Conservation (phyloP, 1,139 yeast species). For the Petasospora fabianii region DNA sequence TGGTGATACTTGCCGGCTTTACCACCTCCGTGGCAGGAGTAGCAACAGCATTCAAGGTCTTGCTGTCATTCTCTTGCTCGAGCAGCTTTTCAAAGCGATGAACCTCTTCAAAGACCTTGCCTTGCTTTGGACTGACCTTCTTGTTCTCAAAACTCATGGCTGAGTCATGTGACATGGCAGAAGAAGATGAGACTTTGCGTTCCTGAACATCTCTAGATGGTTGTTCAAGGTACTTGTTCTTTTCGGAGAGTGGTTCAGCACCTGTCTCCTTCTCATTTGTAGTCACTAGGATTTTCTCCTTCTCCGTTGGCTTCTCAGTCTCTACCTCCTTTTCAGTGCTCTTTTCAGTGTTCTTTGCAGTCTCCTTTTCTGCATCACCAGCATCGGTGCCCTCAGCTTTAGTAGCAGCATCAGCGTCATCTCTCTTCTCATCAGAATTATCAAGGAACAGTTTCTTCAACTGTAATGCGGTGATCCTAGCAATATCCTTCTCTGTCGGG, state of each 20-base stretch:
- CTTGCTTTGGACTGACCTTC: constrained; percentile 19
- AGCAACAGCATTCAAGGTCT: constrained; percentile 3
- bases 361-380: constrained; percentile 9
- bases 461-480: constrained; percentile 86
- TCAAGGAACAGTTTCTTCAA: constrained; percentile 69
- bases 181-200: constrained; percentile 4
- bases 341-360: constrained; percentile 10
- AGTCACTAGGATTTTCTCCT: no score
- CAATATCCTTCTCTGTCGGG: constrained; percentile 92
- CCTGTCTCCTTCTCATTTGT: no score
- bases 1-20: neutral
- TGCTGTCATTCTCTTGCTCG: constrained; percentile 15
- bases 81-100: constrained; percentile 20
- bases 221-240: no score
- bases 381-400: constrained; percentile 6
- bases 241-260: no score
- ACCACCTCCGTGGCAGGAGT: neutral
- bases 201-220: constrained; percentile 1
- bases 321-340: no score
- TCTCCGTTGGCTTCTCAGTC: constrained; percentile 11
- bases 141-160: constrained; percentile 1
- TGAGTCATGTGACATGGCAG: constrained; percentile 1
- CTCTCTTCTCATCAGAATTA: constrained; percentile 32
- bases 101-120: constrained; percentile 25
- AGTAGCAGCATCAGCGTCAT: constrained; percentile 18